phyloP scores from a whole-genome alignment of 2,329 filamentous ascomycete species.

The Lachnellula hyalina region DNA sequence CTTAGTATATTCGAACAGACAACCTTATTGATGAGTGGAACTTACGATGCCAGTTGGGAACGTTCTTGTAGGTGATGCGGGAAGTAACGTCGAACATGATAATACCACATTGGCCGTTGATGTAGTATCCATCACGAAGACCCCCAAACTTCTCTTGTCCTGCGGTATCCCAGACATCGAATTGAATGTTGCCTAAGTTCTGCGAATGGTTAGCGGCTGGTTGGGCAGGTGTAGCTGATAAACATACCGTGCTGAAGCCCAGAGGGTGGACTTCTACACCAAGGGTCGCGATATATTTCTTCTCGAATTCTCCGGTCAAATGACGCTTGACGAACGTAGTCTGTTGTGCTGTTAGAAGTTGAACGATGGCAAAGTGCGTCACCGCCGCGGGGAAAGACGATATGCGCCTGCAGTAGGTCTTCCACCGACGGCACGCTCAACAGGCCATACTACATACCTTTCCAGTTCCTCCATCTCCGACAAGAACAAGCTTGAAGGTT shows the following conservation, averaged over 20 bases:
- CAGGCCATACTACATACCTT: constrained; percentile 62
- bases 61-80: constrained; percentile 99
- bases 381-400: constrained; percentile 15
- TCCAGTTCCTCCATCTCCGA: constrained; percentile 98
- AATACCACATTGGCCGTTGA: constrained; percentile 99
- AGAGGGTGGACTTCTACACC: constrained; percentile 99
- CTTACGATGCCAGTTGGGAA: constrained; percentile 99
- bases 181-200: constrained; percentile 95
- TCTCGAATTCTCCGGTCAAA: constrained; percentile 99
- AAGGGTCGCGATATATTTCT: constrained; percentile 99
- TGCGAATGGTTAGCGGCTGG: constrained; percentile 32
- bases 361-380: constrained; percentile 13
- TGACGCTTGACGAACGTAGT: constrained; percentile 99
- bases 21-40: constrained; percentile 26
- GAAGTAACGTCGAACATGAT: constrained; percentile 99
- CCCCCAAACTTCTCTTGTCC: constrained; percentile 99
- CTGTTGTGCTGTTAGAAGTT: constrained; percentile 43
- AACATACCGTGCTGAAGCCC: constrained; percentile 90
- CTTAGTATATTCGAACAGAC: constrained; percentile 10
- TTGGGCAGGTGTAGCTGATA: constrained; percentile 18
- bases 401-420: constrained; percentile 19
- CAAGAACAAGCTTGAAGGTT: constrained; percentile 99
- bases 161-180: constrained; percentile 99
- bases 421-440: constrained; percentile 5
- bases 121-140: constrained; percentile 99